Evolutionary conservation across 106 monocot genomes (phyloP).

Genomic region (Acorus gramineus): DNA sequence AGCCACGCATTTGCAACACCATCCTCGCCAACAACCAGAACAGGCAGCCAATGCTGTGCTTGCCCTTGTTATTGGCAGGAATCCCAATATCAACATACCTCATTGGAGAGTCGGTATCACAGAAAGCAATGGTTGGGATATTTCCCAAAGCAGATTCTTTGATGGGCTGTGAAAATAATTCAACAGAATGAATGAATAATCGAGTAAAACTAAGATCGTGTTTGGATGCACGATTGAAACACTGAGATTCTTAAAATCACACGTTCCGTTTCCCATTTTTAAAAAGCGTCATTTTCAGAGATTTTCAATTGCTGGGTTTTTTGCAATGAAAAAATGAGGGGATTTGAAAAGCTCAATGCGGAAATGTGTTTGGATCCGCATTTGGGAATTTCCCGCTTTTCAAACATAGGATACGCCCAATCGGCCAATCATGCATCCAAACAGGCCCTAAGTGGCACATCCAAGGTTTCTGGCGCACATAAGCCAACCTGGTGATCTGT

Average conservation of each 20-base stretch:
- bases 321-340: not conserved
- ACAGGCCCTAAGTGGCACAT: too few species aligned
- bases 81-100: constrained; percentile 86
- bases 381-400: too few species aligned
- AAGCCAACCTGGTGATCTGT: constrained; percentile 81
- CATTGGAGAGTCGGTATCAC: constrained; percentile 86
- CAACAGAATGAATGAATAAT: not conserved
- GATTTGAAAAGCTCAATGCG: too few species aligned
- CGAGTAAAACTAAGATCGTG: too few species aligned
- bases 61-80: constrained; percentile 93
- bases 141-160: constrained; percentile 83
- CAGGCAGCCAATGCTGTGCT: constrained; percentile 74
- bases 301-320: not conserved
- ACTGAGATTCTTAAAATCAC: too few species aligned
- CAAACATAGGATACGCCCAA: too few species aligned
- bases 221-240: too few species aligned
- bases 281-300: too few species aligned
- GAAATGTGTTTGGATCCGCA: too few species aligned
- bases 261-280: too few species aligned
- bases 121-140: constrained; percentile 88
- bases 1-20: constrained; percentile 85
- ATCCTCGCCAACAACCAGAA: constrained; percentile 91
- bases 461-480: not conserved
- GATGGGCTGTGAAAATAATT: constrained; percentile 47
- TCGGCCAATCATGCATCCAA: too few species aligned